Base-by-base conservation (phyloP, 805 yeast genomes). In the Cyberlindnera misumaiensis region DNA sequence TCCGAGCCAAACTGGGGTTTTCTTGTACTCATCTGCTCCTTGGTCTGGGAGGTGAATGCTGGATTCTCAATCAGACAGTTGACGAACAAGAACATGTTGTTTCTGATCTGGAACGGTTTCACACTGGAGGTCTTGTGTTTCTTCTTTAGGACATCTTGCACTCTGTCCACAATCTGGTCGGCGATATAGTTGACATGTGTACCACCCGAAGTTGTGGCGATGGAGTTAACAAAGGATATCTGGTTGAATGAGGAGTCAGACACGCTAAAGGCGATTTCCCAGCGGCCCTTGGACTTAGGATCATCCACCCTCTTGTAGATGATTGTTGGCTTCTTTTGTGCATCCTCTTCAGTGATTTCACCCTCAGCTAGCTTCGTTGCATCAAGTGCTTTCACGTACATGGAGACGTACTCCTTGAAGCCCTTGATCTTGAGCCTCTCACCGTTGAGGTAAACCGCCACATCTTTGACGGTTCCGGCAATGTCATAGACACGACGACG, bases 181-280 rank as follows among this genome's bases (percentile, higher is more conserved):
- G 94, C 69, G 24, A 89, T 72, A 56, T 81, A 77, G 48, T 82
- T 88, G 27, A 88, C 94, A 59, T 93, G 98, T 0, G 98, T 84
- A 51, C 98, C 98, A 43, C 98, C 98, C 1, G 90, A 67, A 0
- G 97, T 90, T 0, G 98, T 93, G 1, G 98, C 98, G 58, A 93
- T 93, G 6, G 97, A 88, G 59, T 93, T 93, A 12, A 93, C 98
- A 64, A 93, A 93, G 27, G 97, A 89, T 31, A 93, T 93, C 60
- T 93, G 98, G 52, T 86, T 85, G 62, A 93, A 93, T 3, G 75
- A 64, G 4, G 89, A 90, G 53, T 88, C 96, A 31, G 97, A 84
- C 4, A 88, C 83, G 1, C 95, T 90, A 65, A 93, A 90, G 0
- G 95, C 98, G 44, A 93, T 62, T 60, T 93, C 98, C 98, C 98